phyloP scores from a whole-genome alignment of 805 yeast species.

The Candida odintsovae region DNA sequence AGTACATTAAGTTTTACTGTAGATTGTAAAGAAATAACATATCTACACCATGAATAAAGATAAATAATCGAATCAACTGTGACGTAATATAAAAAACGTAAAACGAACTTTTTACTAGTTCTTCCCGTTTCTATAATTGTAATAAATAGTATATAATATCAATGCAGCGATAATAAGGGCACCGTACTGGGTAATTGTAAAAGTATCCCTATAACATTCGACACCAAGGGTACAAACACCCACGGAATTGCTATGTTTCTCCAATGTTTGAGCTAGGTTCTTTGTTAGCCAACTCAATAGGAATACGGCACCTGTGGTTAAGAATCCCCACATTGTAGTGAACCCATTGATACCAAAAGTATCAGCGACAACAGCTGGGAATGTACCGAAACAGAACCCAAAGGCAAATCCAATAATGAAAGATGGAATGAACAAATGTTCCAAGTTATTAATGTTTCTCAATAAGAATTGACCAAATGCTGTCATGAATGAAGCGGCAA shows the following conservation, averaged over 20 bases:
- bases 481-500: slow-evolving; percentile 34
- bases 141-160: slow-evolving; percentile 7
- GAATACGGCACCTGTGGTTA: slow-evolving; percentile 64
- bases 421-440: slow-evolving; percentile 43
- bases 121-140: slow-evolving; percentile 4
- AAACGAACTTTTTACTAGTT: background rate
- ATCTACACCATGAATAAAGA: background rate
- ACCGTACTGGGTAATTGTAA: slow-evolving; percentile 23
- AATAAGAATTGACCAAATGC: slow-evolving; percentile 32
- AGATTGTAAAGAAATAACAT: too few species aligned
- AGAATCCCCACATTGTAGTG: slow-evolving; percentile 71
- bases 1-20: too few species aligned
- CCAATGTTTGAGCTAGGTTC: slow-evolving; percentile 51
- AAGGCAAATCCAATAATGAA: slow-evolving; percentile 56
- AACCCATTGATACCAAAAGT: slow-evolving; percentile 61
- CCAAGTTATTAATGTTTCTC: slow-evolving; percentile 31
- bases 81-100: background rate
- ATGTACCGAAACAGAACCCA: slow-evolving; percentile 67
- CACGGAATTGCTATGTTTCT: slow-evolving; percentile 34
- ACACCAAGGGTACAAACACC: slow-evolving; percentile 40
- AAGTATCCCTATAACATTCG: slow-evolving; percentile 42
- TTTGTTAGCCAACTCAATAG: slow-evolving; percentile 49
- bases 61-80: background rate
- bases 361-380: slow-evolving; percentile 74
- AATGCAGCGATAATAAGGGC: slow-evolving; percentile 18